phyloP scores from a whole-genome alignment of 352 stramenopile species.

The Globisporangium okanoganense region DNA sequence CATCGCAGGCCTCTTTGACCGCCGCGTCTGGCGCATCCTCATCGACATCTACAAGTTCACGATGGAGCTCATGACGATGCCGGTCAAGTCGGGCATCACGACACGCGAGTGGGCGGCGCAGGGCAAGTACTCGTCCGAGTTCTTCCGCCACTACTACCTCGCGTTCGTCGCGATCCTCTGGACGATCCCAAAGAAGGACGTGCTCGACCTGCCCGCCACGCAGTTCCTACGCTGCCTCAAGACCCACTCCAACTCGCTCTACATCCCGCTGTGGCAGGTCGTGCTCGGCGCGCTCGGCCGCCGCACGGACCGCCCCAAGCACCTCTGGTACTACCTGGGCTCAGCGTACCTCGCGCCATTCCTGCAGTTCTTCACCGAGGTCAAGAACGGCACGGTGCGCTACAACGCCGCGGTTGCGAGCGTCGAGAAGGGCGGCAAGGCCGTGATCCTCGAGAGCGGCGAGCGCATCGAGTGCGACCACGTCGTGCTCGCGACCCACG shows the following conservation, averaged over 20 bases:
- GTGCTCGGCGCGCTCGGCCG: conserved; percentile 67
- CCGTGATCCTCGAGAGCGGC: conserved; percentile 60
- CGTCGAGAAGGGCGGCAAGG: conserved; percentile 78
- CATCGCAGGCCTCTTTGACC: conserved; percentile 64
- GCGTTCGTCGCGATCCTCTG: conserved; percentile 85
- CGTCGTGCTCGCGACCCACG: conserved; percentile 80
- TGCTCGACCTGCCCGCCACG: conserved; percentile 75
- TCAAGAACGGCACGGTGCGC: conserved; percentile 73
- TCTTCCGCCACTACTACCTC: conserved; percentile 87
- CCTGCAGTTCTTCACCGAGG: conserved; percentile 82
- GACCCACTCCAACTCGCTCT: conserved; percentile 84
- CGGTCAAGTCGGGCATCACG: conserved; percentile 66
- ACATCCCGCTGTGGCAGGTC: conserved; percentile 86
- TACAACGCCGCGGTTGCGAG: conserved; percentile 65
- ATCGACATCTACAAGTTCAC: conserved; percentile 87
- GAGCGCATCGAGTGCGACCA: conserved; percentile 83
- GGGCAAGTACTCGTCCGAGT: conserved; percentile 75
- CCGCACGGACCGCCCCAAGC: conserved; percentile 74
- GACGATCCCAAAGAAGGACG: conserved; percentile 81
- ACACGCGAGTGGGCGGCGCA: conserved; percentile 72
- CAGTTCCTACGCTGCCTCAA: conserved; percentile 87
- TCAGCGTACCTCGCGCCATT: conserved; percentile 83
- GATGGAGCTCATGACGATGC: conserved; percentile 83
- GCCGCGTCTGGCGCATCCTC: conserved; percentile 79
- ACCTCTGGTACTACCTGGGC: conserved; percentile 85